These are phyloP conservation scores for Candida sojae DNA, from an alignment of 1,139 yeast species.

Conservation along the genomic window DNA sequence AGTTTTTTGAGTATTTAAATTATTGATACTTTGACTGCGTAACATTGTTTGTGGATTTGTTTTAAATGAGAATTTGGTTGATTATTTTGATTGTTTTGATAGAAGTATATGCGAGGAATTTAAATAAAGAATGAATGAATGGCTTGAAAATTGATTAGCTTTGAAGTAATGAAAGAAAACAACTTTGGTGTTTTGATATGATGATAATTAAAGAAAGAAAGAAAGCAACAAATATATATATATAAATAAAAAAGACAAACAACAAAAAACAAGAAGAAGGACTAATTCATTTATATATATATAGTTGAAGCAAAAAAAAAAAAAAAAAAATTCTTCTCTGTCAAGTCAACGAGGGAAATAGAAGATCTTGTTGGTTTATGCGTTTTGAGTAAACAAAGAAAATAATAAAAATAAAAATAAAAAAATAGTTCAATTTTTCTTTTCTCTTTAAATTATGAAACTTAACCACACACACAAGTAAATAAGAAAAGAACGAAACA, in stretches of 20 bases:
- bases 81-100: no score
- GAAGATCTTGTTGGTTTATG: not conserved
- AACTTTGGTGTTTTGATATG: not conserved
- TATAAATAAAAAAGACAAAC: not conserved
- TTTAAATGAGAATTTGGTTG: not conserved
- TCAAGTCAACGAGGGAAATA: not conserved
- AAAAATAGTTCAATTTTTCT: no score
- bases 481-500: not conserved
- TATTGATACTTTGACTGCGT: constrained; percentile 33
- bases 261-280: no score
- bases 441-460: not conserved
- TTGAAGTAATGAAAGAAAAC: no score
- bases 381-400: no score
- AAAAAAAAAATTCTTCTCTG: not conserved
- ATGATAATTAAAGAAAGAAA: not conserved
- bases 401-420: no score
- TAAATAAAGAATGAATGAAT: not conserved
- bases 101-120: not conserved
- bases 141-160: no score
- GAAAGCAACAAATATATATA: not conserved
- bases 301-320: not conserved
- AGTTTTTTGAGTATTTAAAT: constrained; percentile 25
- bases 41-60: constrained; percentile 19
- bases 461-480: not conserved
- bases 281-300: not conserved